phyloP scores from a whole-genome alignment of 306 rosid species.

The Trifolium repens region DNA sequence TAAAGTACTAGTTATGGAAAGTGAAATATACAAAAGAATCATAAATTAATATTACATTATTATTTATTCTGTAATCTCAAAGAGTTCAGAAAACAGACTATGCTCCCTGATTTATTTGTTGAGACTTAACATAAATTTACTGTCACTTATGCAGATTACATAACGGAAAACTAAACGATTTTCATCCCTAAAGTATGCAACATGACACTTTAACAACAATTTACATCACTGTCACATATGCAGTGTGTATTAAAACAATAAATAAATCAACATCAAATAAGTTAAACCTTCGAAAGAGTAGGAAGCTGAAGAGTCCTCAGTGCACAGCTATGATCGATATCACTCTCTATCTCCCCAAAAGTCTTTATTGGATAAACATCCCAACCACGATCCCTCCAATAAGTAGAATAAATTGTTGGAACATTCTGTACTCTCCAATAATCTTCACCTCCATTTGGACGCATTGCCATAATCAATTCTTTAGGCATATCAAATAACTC shows the following conservation, averaged over 20 bases:
- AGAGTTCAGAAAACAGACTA: not conserved
- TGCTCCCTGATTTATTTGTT: conserved; percentile 7
- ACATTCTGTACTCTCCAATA: conserved; percentile 56
- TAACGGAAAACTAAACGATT: too few species aligned
- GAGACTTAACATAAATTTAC: conserved; percentile 7
- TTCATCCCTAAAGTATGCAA: too few species aligned
- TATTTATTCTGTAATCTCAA: not conserved
- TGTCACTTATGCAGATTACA: not conserved
- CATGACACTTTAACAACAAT: not conserved
- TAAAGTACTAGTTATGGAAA: not conserved
- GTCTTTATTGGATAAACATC: conserved; percentile 60
- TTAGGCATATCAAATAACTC: conserved; percentile 77
- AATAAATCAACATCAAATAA: not conserved
- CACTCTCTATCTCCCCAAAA: conserved; percentile 42
- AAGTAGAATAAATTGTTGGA: conserved; percentile 57
- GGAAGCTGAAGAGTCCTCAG: conserved; percentile 36
- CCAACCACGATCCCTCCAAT: conserved; percentile 73
- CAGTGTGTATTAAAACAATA: not conserved
- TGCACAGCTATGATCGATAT: conserved; percentile 22
- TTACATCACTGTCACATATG: conserved; percentile 12
- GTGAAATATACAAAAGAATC: not conserved
- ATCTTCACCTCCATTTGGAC: conserved; percentile 55
- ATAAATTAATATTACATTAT: conserved; percentile 3
- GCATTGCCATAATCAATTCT: conserved; percentile 51
- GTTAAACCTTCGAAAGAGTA: conserved; percentile 54